Evolutionary conservation across 257 asterid genomes (phyloP).

Genomic region (Plectranthus barbatus): DNA sequence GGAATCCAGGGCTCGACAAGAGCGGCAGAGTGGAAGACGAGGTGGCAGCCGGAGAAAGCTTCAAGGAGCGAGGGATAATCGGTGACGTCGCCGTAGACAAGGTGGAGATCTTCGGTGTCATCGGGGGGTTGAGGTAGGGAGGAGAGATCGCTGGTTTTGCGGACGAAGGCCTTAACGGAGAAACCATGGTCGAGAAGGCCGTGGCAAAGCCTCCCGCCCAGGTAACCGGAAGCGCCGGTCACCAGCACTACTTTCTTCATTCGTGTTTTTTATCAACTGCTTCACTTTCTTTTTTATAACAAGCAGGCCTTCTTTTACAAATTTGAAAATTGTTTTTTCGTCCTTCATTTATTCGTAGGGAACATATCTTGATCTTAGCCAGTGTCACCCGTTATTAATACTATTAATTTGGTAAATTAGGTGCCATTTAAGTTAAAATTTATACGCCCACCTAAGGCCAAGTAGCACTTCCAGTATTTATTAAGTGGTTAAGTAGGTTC

Average conservation of each 20-base stretch:
- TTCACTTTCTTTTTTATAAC: not conserved
- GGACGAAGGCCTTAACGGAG: conserved; percentile 82
- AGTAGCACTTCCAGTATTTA: too few relatives aligned
- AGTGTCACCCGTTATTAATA: too few relatives aligned
- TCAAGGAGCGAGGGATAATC: conserved; percentile 60
- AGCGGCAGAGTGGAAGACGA: conserved; percentile 85
- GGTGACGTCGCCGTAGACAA: conserved; percentile 80
- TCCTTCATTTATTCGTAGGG: too few relatives aligned
- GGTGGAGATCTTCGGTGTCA: conserved; percentile 39
- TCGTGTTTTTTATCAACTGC: not conserved
- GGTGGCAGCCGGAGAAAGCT: conserved; percentile 71
- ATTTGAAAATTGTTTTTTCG: too few relatives aligned
- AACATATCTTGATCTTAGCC: too few relatives aligned
- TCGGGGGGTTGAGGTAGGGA: conserved; percentile 40
- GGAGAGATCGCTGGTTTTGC: conserved; percentile 69
- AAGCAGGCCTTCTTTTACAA: too few relatives aligned
- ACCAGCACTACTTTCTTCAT: conserved; percentile 64
- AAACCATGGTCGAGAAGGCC: conserved; percentile 55
- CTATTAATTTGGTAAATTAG: too few relatives aligned
- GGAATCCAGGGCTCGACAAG: conserved; percentile 97
- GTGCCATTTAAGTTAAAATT: too few relatives aligned
- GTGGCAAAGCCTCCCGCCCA: conserved; percentile 87
- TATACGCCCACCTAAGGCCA: too few relatives aligned
- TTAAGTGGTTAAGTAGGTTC: too few relatives aligned
- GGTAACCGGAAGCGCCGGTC: conserved; percentile 91